Base-by-base conservation (phyloP, 2,329 filamentous ascomycete genomes). In the Colletotrichum zoysiae region DNA sequence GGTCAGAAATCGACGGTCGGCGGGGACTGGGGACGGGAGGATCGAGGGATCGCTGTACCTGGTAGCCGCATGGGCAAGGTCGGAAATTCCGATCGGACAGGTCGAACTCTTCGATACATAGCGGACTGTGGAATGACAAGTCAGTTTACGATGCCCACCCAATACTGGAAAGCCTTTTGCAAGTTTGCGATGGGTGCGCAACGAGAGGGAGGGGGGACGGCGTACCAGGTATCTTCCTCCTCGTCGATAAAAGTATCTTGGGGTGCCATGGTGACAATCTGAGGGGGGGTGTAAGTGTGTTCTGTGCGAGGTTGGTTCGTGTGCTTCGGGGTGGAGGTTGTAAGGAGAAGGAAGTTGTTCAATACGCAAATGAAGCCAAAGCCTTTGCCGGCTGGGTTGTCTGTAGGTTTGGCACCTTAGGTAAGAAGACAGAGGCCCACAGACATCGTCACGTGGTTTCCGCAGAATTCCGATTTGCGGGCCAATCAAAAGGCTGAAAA, bases 51-150 rank as follows among this genome's bases (percentile, higher is more conserved):
- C 14, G 38, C 67, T 87, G 74, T 89, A 98, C 95, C 90, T 98
- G 95, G 79, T 99, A 99, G 74, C 96, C 96, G 81, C 96, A 99
- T 70, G 95, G 95, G 86, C 96, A 99, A 76, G 96, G 96, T 79
- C 92, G 91, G 83, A 99, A 99, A 84, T 97, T 97, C 82, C 94
- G 93, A 86, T 99, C 96, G 53, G 95, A 97, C 62, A 99, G 90
- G 83, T 99, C 97, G 80, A 99, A 97, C 85, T 99, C 97, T 84
- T 99, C 96, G 80, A 99, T 97, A 81, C 96, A 99, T 75, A 99
- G 92, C 76, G 96, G 96, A 83, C 96, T 99, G 78, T 67, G 79
- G 70, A 78, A 74, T 20, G 40, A 62, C 40, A 33, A 38, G 74
- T 82, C 65, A 80, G 79, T 65, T 59, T 50, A 48, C 16, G 70